Conservation (phyloP, 2,329 filamentous ascomycete species). For the Truncatella angustata region DNA sequence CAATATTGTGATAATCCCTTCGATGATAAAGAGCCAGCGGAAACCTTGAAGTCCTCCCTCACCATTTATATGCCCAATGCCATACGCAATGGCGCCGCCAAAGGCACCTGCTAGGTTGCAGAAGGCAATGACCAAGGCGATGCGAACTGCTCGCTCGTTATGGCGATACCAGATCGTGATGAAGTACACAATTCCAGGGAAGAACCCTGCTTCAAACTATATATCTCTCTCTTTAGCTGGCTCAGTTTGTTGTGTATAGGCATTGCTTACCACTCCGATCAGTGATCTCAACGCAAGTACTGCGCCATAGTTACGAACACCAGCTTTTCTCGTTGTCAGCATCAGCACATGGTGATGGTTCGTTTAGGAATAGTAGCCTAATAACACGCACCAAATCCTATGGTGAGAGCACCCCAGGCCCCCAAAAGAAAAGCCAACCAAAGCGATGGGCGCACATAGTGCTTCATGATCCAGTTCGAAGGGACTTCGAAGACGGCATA, state of each 20-base stretch:
- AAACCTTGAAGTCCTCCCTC: conserved; percentile 32
- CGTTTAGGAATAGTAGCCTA: not conserved
- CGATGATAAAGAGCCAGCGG: conserved; percentile 30
- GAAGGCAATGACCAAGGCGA: conserved; percentile 66
- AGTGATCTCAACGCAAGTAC: conserved; percentile 33
- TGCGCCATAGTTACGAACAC: conserved; percentile 20
- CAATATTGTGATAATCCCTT: conserved; percentile 10
- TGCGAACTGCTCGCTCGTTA: conserved; percentile 19
- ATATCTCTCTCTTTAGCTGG: not conserved
- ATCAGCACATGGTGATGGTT: not conserved
- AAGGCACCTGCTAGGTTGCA: conserved; percentile 66
- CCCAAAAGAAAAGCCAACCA: conserved; percentile 64
- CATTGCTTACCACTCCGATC: conserved; percentile 48
- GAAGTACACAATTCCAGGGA: conserved; percentile 42
- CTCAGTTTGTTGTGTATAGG: too few relatives aligned
- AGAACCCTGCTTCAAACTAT: conserved; percentile 52
- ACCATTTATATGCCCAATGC: conserved; percentile 29
- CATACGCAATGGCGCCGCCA: conserved; percentile 58
- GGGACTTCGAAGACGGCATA: conserved; percentile 62
- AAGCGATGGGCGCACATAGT: conserved; percentile 53
- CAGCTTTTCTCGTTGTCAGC: conserved; percentile 5
- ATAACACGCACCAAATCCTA: conserved; percentile 14
- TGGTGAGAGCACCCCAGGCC: conserved; percentile 27
- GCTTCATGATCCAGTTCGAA: conserved; percentile 64
- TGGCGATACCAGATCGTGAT: conserved; percentile 25